Evolutionary conservation across 2,329 filamentous ascomycete species (phyloP), one percentile per base, ranked within the genome.

Genomic region (Lomentospora prolificans): DNA sequence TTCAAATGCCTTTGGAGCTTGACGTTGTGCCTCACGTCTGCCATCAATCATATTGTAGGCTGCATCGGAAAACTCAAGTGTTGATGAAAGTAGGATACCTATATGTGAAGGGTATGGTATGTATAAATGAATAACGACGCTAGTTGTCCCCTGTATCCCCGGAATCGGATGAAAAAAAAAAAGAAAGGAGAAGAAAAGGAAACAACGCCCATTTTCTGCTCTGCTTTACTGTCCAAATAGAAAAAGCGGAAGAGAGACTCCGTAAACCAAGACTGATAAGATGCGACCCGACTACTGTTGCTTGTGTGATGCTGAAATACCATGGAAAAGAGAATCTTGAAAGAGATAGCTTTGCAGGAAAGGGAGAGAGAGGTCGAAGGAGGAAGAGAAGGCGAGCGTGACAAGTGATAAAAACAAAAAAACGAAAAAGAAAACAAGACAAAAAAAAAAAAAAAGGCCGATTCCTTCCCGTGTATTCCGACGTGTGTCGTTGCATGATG

Each of bases 401-500:
- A 48, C 22, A 12, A 39, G 41, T 48, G 22, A 12, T 12, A 48
- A 17, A 9, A n/a, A 17, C 7, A 17, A 9, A 5, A 9, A 25
- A 25, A 19, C 17, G 17, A 48, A 48, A 10, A 25, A 22, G 22
- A 41, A 41, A 22, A 48, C 6, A 48, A 7, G 44, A 14, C 4
- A 9, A 14, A 27, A 22, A 48, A 12, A 9, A 12, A 48, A 25
- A 9, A 25, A 22, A 22, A 48, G 19, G 19, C 44, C 22, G 41
- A 5, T 24, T 48, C 41, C 41, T 6, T 22, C 22, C 22, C 22
- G 44, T 48, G 17, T 25, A 27, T 10, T 19, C 22, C 44, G 44
- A 48, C 44, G 44, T 48, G 44, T 48, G 44, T 48, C 44, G 17
- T 48, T n/a, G n/a, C n/a, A n/a, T n/a, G 44, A 14, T 27, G 44